Evolutionary conservation across 2,329 filamentous ascomycete species (phyloP).

Genomic region (Nemania sp.): DNA sequence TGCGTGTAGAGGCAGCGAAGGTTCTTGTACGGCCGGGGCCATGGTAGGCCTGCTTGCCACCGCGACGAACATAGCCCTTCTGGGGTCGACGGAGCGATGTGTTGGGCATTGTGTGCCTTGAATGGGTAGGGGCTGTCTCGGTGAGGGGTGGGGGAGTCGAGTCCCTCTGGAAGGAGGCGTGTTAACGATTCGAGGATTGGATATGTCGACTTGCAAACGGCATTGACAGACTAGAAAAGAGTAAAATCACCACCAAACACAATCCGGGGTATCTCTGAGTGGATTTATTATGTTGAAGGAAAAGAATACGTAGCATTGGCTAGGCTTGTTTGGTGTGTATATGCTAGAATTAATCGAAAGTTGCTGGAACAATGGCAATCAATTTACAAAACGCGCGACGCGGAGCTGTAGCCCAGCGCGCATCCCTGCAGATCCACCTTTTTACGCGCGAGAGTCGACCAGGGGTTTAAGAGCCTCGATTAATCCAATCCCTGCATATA

Average conservation of each 20-base stretch:
- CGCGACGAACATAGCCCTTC: constrained; percentile 76
- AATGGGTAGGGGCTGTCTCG: neutral
- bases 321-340: constrained; percentile 18
- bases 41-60: constrained; percentile 76
- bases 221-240: constrained; percentile 31
- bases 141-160: constrained; percentile 24
- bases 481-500: constrained; percentile 21
- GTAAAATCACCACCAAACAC: neutral
- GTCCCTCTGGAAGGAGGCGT: constrained; percentile 15
- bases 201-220: constrained; percentile 15
- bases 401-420: constrained; percentile 39
- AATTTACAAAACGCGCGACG: constrained; percentile 43
- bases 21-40: constrained; percentile 76
- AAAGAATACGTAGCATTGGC: neutral
- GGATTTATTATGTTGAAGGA: constrained; percentile 6
- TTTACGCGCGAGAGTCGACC: constrained; percentile 17
- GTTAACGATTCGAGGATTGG: constrained; percentile 29
- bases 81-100: constrained; percentile 70
- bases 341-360: constrained; percentile 7
- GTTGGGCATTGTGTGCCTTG: constrained; percentile 64
- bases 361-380: constrained; percentile 30
- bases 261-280: neutral
- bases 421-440: constrained; percentile 42
- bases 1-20: constrained; percentile 80
- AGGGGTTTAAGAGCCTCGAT: constrained; percentile 38